Evolutionary conservation across 2,329 filamentous ascomycete genomes (phyloP).

Genomic region (Exutisphaerella laricina): DNA sequence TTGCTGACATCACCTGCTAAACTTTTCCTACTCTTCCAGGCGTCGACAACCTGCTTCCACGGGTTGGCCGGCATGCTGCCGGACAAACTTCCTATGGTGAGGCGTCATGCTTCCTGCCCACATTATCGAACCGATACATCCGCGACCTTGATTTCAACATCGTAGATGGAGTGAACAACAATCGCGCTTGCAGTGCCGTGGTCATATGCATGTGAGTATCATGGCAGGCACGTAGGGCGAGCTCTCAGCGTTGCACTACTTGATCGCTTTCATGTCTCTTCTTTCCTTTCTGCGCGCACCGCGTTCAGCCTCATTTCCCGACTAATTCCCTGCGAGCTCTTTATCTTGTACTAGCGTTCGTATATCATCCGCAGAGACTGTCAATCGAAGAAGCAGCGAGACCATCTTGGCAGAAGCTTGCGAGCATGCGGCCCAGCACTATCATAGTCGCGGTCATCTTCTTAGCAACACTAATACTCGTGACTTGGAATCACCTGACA

Average conservation of each 20-base stretch:
- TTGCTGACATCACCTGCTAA: not conserved
- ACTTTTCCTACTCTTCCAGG: not conserved
- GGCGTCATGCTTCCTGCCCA: not conserved
- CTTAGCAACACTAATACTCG: slow-evolving; percentile 3
- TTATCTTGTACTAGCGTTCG: not conserved
- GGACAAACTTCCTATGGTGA: not conserved
- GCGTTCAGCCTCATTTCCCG: not conserved
- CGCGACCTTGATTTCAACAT: not conserved
- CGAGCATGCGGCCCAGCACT: slow-evolving; percentile 11
- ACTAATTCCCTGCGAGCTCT: not conserved
- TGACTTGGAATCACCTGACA: slow-evolving; percentile 18
- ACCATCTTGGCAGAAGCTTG: not conserved
- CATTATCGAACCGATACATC: not conserved
- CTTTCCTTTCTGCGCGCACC: too few species aligned
- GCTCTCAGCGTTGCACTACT: not conserved
- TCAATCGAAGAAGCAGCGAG: not conserved
- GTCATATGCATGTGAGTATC: too few species aligned
- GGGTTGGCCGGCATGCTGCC: not conserved
- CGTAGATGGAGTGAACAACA: too few species aligned
- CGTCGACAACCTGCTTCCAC: not conserved
- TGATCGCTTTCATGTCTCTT: too few species aligned
- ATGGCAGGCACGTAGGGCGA: not conserved
- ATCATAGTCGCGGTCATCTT: slow-evolving; percentile 5
- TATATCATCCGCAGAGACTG: not conserved
- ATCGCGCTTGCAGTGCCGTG: too few species aligned